Evolutionary conservation across 768 basidiomycete genomes (phyloP), one percentile per base, ranked within the genome.

Genomic region (Hirschioporus abietinus): DNA sequence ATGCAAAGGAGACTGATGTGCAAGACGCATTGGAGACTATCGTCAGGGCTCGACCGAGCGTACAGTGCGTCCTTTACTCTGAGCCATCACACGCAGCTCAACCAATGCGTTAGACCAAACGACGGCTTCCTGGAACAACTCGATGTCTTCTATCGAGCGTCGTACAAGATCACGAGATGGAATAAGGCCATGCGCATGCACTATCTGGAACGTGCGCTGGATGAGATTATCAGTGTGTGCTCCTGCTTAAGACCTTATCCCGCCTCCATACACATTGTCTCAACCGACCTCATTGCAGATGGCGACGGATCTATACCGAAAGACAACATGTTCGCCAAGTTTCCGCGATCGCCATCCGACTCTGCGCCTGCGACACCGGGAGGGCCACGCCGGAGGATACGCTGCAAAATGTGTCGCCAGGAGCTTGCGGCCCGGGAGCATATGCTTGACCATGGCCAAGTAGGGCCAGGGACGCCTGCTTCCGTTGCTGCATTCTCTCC

Each of bases 351-450:
- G 0, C 88, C 90, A 0, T 80, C 84, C 1, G 85, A 86, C 69
- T 88, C 89, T 0, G 75, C 77, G 0, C 86, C 89, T 0, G 75
- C 83, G 3, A 89, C 90, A 0, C 88, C 92, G 0, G 78, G 79
- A 36, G 82, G 74, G 63, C 84, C 83, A 4, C 80, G 81, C 52
- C 81, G 88, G 57, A 84, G 89, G 57, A 95, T 97, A 72, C 82
- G 95, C 73, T 97, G 95, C 77, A 95, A 92, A 77, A 93, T 91
- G 88, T 96, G 95, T 81, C 83, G 93, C 72, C 88, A 89, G 67
- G 93, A 94, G 71, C 82, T 98, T 17, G 95, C 95, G 0, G 86
- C 92, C 0, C 83, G 91, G n/a, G 93, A 95, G 73, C 92, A 97
- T 74, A 94, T 98, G 92, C 84, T 95, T 61, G 91, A 95, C 74